Conservation (phyloP, 2,329 filamentous ascomycete species). For the Fusarium sp. region DNA sequence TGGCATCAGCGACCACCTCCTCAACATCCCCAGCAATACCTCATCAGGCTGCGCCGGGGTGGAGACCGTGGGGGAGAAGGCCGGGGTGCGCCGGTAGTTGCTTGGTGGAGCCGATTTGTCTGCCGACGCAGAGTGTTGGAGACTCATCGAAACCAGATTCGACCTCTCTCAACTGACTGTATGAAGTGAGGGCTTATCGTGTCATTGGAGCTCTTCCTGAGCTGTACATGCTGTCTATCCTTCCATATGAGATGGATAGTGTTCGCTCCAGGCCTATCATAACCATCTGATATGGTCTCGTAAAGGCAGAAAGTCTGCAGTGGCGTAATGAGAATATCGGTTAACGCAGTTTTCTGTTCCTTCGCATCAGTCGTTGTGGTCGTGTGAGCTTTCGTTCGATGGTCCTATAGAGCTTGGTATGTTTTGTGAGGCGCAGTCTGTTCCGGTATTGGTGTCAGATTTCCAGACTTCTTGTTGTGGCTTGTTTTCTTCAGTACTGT, state of each 20-base stretch:
- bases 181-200: not conserved
- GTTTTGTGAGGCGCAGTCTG: constrained; percentile 21
- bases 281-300: not conserved
- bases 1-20: not conserved
- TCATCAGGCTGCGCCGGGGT: not conserved
- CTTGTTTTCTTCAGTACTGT: not conserved
- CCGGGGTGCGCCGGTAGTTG: constrained; percentile 25
- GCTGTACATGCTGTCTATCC: not conserved
- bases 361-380: constrained; percentile 31
- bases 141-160: not conserved
- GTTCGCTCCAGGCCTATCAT: not conserved
- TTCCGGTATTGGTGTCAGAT: constrained; percentile 10
- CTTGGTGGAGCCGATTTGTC: constrained; percentile 11
- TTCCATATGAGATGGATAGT: too few relatives aligned
- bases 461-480: constrained; percentile 18
- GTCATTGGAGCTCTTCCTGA: not conserved
- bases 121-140: constrained; percentile 10
- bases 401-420: constrained; percentile 26
- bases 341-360: not conserved
- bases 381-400: constrained; percentile 20
- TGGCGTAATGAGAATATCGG: not conserved
- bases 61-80: constrained; percentile 22
- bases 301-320: not conserved
- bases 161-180: not conserved
- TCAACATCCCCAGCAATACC: not conserved